phyloP scores from a whole-genome alignment of 2,329 filamentous ascomycete species.

The Chalara sp. region DNA sequence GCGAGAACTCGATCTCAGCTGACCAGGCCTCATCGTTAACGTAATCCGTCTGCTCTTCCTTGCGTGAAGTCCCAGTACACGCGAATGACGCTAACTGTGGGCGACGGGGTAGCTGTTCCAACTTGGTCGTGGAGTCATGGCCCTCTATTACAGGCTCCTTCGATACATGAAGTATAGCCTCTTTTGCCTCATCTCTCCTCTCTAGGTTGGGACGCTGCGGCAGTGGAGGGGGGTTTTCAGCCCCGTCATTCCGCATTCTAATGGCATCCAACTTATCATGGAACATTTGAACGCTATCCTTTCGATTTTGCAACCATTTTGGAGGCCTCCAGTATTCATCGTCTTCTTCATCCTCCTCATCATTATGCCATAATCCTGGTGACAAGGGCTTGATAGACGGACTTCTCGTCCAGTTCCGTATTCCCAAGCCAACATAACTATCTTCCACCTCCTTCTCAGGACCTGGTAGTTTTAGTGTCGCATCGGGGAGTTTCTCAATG shows the following conservation, averaged over 20 bases:
- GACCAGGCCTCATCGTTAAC: not conserved
- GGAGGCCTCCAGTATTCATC: not conserved
- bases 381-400: not conserved
- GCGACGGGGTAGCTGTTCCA: not conserved
- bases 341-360: not conserved
- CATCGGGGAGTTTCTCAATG: not conserved
- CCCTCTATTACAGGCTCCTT: not conserved
- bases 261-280: not conserved
- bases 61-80: not conserved
- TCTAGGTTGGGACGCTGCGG: not conserved
- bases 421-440: too few relatives aligned
- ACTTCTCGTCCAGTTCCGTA: not conserved
- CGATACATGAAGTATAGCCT: not conserved
- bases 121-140: not conserved
- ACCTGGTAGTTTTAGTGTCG: not conserved
- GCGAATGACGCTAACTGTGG: not conserved
- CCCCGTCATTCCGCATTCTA: not conserved
- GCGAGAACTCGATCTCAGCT: not conserved
- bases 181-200: not conserved
- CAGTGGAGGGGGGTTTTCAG: not conserved
- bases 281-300: constrained; percentile 1
- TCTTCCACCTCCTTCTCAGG: not conserved
- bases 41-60: not conserved
- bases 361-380: not conserved
- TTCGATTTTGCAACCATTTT: not conserved